Evolutionary conservation across 495 filamentous ascomycete species (phyloP), one percentile per base, ranked within the genome.

Genomic region (Thermothielavioides terrestris): DNA sequence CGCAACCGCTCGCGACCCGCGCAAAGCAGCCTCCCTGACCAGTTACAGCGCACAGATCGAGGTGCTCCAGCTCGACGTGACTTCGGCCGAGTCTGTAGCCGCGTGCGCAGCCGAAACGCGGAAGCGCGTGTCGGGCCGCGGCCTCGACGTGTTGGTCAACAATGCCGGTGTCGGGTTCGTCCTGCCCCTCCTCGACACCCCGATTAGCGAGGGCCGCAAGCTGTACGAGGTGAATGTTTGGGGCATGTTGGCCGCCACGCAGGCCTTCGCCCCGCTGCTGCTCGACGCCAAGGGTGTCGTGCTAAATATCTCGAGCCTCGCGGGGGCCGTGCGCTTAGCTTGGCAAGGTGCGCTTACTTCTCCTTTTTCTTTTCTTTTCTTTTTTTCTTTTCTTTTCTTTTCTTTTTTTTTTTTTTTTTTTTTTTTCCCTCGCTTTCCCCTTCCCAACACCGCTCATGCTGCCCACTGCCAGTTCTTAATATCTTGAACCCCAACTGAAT

Each of bases 171-270:
- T 55, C 15, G 60, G 59, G 23, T 67, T 67, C 17, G 51, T 59
- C 52, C 66, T 69, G 57, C 73, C 67, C 15, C 55, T 76, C 30
- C 25, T 71, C 2, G 77, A 83, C 50, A 56, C 71, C 2, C 78
- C 1, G 67, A 10, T 28, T 5, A 10, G 6, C 27, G 27, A 28
- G 27, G 27, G 27, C 27, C 5, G 10, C 6, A 10, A 67, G 11
- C 62, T 80, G 4, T 74, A 76, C 46, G 66, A 81, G 14, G 63
- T 70, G 21, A 81, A 83, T 39, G 65, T 82, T 23, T 77, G 78
- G 53, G 73, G 62, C 6, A 54, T 71, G 1, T 52, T 83, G 26
- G 67, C 66, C 1, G 63, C 79, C 28, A 75, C 72, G 1, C 70
- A 80, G 37, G 72, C 70, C 1, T 82, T 83, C 58, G 49, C 71